Conservation (phyloP, 2,329 filamentous ascomycete species). For the Sphaerulina vaccinii region DNA sequence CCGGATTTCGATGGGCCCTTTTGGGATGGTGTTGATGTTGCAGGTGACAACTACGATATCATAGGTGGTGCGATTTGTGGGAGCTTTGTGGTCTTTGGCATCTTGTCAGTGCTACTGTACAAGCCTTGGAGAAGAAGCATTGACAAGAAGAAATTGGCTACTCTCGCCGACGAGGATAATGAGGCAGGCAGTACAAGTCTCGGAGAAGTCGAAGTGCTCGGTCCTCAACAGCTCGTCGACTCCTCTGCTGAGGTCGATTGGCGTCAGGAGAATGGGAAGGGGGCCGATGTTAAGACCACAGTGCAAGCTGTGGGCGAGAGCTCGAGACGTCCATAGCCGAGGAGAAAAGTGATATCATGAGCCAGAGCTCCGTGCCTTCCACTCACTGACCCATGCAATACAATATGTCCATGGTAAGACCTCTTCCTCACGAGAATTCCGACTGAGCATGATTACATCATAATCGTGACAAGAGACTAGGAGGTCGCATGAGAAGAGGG, state of each 20-base stretch:
- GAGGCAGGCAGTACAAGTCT: not conserved
- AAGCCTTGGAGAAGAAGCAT: slow-evolving; percentile 71
- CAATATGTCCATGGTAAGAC: too few species aligned
- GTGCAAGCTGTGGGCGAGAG: slow-evolving; percentile 19
- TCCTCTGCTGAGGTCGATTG: slow-evolving; percentile 7
- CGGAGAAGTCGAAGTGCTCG: slow-evolving; percentile 18
- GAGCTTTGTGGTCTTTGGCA: slow-evolving; percentile 74
- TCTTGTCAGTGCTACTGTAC: slow-evolving; percentile 72
- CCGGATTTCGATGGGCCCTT: slow-evolving; percentile 73
- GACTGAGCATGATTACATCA: too few species aligned
- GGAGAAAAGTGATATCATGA: not conserved
- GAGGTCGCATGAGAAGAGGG: too few species aligned
- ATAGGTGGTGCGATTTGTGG: slow-evolving; percentile 85
- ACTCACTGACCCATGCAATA: too few species aligned
- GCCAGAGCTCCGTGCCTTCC: too few species aligned
- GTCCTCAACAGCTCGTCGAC: slow-evolving; percentile 17
- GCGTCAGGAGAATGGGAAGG: slow-evolving; percentile 10
- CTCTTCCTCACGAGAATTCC: too few species aligned
- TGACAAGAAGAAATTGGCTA: slow-evolving; percentile 36
- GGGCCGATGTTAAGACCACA: slow-evolving; percentile 12
- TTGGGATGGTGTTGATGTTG: slow-evolving; percentile 80
- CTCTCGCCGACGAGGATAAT: not conserved
- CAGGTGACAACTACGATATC: slow-evolving; percentile 79
- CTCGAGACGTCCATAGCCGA: not conserved
- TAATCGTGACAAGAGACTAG: too few species aligned